These are phyloP conservation scores for Pyricularia grisea DNA, from an alignment of 2,329 filamentous ascomycete genomes.

Conservation along the genomic window DNA sequence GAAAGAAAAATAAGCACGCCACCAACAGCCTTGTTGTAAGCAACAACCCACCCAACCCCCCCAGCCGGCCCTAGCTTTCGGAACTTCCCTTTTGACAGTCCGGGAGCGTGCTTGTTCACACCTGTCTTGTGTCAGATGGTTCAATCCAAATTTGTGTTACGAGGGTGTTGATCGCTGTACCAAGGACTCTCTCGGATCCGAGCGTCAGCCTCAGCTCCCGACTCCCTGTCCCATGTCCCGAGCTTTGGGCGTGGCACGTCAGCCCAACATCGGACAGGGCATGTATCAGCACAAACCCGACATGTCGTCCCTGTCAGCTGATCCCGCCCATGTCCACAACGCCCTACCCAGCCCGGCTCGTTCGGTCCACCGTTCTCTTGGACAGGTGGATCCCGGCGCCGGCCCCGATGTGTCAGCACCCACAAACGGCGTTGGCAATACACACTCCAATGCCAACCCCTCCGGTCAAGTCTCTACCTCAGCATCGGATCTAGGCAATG, in stretches of 20 bases:
- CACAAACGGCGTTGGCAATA: background rate
- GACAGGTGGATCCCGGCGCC: background rate
- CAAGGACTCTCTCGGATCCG: slow-evolving; percentile 2
- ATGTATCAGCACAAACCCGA: background rate
- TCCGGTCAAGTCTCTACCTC: background rate
- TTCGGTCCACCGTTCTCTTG: background rate
- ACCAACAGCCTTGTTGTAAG: background rate
- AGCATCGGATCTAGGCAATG: background rate
- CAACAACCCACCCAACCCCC: background rate
- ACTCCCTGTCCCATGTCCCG: background rate
- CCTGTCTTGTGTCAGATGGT: background rate
- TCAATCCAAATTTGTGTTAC: background rate
- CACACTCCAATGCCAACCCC: background rate
- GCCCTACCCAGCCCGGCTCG: background rate
- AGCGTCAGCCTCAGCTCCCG: background rate
- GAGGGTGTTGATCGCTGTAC: background rate
- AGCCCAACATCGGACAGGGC: slow-evolving; percentile 1
- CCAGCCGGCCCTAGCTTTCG: background rate
- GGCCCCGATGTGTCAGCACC: background rate
- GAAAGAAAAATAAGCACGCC: background rate
- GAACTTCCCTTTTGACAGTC: background rate
- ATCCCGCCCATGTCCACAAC: slow-evolving; percentile 9
- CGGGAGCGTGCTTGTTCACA: background rate
- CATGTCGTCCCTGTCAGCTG: background rate
- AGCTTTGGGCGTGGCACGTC: background rate